Percentiles rank a stretch among this genome's conserved stretches.
These are phyloP conservation scores for Entomortierella beljakovae DNA, from an alignment of 192 early-diverging fungal genomes.

Conservation along the genomic window DNA sequence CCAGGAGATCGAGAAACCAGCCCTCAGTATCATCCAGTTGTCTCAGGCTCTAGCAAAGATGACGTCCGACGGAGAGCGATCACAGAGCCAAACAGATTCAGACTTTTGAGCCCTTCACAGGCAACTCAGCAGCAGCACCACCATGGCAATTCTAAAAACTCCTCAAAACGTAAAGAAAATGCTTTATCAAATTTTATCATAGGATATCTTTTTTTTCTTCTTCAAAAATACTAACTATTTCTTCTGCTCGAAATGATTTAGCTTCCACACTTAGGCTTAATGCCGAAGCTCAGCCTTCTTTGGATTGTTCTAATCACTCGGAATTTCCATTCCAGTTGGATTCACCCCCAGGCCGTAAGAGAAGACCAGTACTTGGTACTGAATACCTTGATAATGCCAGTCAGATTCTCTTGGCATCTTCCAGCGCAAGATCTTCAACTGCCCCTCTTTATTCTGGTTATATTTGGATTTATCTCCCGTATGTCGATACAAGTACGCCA, in stretches of 20 bases:
- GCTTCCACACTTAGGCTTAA: no score
- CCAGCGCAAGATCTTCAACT: constrained; percentile 46
- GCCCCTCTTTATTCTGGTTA: constrained; percentile 44
- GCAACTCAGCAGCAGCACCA: background rate
- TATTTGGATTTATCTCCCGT: constrained; percentile 42
- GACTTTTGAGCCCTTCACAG: constrained; percentile 17
- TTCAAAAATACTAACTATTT: background rate
- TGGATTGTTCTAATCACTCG: constrained; percentile 34
- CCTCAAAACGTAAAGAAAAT: constrained; percentile 11
- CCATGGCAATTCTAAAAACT: background rate
- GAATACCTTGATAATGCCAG: constrained; percentile 48
- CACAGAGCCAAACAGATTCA: constrained; percentile 30
- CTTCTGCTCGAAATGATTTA: no score
- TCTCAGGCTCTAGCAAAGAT: constrained; percentile 2
- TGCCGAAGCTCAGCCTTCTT: background rate
- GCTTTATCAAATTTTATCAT: background rate
- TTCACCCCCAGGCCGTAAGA: constrained; percentile 20
- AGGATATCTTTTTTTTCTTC: background rate
- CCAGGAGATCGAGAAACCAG: background rate
- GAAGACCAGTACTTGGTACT: constrained; percentile 41
- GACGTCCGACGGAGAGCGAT: constrained; percentile 42
- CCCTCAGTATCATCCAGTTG: background rate
- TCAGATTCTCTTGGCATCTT: constrained; percentile 31
- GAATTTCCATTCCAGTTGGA: constrained; percentile 28
- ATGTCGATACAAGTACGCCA: background rate